These are phyloP conservation scores for Daldinia caldariorum DNA, from an alignment of 495 filamentous ascomycete genomes.

Conservation along the genomic window DNA sequence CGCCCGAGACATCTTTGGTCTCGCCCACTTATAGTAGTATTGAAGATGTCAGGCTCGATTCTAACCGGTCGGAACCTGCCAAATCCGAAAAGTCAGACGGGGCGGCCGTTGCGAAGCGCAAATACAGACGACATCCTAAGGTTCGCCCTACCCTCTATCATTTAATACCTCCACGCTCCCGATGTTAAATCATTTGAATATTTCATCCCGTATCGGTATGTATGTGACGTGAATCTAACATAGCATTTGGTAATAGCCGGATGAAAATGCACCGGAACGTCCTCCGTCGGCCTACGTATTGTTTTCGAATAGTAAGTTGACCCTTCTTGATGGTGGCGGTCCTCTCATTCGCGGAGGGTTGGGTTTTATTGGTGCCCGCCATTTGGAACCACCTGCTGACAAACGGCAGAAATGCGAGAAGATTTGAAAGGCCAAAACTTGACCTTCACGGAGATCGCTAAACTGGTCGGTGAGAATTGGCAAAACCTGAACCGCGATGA, in stretches of 20 bases:
- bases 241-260: slow-evolving; percentile 62
- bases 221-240: slow-evolving; percentile 18
- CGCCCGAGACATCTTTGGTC: slow-evolving; percentile 56
- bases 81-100: slow-evolving; percentile 52
- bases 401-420: slow-evolving; percentile 72
- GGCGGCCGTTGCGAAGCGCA: slow-evolving; percentile 64
- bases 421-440: slow-evolving; percentile 75
- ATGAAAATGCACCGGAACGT: slow-evolving; percentile 80
- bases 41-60: slow-evolving; percentile 52
- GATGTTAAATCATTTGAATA: slow-evolving; percentile 17
- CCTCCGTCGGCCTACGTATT: slow-evolving; percentile 84
- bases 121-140: slow-evolving; percentile 83
- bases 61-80: slow-evolving; percentile 43
- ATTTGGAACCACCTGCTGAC: slow-evolving; percentile 10
- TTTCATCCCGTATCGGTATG: background rate
- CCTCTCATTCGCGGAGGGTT: background rate
- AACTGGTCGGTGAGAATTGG: slow-evolving; percentile 82
- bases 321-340: background rate
- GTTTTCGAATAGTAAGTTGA: slow-evolving; percentile 78
- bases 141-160: slow-evolving; percentile 52
- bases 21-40: slow-evolving; percentile 51
- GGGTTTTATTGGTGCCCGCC: background rate
- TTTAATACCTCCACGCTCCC: background rate
- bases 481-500: slow-evolving; percentile 70
- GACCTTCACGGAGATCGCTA: slow-evolving; percentile 83